Evolutionary conservation across 2,329 filamentous ascomycete species (phyloP).

Genomic region (Sclerotinia sclerotiorum): DNA sequence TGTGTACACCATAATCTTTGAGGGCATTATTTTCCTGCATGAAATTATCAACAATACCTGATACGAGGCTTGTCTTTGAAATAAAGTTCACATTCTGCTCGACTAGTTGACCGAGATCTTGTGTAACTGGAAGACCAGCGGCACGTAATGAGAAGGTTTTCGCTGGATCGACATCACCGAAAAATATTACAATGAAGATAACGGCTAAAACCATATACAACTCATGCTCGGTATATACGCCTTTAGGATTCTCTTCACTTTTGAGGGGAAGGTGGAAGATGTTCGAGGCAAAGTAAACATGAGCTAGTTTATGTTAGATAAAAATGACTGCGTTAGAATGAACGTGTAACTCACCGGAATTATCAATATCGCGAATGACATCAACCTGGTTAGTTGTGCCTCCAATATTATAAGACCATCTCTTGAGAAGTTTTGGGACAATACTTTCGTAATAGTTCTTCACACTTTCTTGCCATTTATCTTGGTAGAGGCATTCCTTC

Average conservation of each 20-base stretch:
- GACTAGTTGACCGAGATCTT: slow-evolving; percentile 58
- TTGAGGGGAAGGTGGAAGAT: slow-evolving; percentile 56
- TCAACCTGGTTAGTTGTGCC: slow-evolving; percentile 50
- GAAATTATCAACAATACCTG: slow-evolving; percentile 38
- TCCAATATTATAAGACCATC: slow-evolving; percentile 44
- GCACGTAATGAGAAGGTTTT: slow-evolving; percentile 61
- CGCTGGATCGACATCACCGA: slow-evolving; percentile 62
- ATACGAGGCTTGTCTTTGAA: slow-evolving; percentile 23
- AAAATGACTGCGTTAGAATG: slow-evolving; percentile 44
- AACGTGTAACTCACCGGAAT: slow-evolving; percentile 44
- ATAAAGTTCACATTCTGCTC: slow-evolving; percentile 62
- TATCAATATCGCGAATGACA: slow-evolving; percentile 60
- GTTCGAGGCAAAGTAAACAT: slow-evolving; percentile 49
- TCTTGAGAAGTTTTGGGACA: slow-evolving; percentile 44
- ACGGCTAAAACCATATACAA: slow-evolving; percentile 24
- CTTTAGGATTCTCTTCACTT: slow-evolving; percentile 48
- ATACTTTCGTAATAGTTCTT: slow-evolving; percentile 66
- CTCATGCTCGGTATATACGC: slow-evolving; percentile 54
- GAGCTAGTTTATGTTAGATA: slow-evolving; percentile 46
- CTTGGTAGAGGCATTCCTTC: slow-evolving; percentile 57
- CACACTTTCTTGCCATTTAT: slow-evolving; percentile 60
- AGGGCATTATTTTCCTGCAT: slow-evolving; percentile 45
- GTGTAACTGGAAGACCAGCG: slow-evolving; percentile 61
- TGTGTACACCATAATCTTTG: slow-evolving; percentile 58
- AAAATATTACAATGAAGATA: slow-evolving; percentile 65